Percentiles rank a stretch among this genome's conserved stretches.
phyloP scores from a whole-genome alignment of 768 basidiomycete species.

The Pholiota conissans region DNA sequence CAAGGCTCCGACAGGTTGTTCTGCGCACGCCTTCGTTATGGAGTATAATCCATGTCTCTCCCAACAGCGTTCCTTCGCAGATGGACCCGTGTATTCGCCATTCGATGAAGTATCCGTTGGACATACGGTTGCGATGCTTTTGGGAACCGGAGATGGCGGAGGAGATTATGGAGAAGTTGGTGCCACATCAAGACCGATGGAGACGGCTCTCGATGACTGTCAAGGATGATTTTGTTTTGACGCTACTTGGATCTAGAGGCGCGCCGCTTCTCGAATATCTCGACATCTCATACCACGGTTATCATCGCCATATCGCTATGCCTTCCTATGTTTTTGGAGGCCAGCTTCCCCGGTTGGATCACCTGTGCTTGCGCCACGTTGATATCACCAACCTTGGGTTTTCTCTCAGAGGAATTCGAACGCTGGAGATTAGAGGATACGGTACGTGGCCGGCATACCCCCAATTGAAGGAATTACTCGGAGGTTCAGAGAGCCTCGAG shows the following conservation, averaged over 20 bases:
- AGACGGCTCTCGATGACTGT: constrained; percentile 24
- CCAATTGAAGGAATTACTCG: constrained; percentile 23
- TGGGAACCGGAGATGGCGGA: constrained; percentile 24
- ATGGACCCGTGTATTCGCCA: constrained; percentile 23
- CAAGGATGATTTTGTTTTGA: constrained; percentile 23
- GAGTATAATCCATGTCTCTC: constrained; percentile 29
- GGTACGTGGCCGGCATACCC: constrained; percentile 27
- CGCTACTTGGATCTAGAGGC: constrained; percentile 18
- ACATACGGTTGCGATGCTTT: constrained; percentile 29
- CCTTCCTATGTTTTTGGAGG: constrained; percentile 20
- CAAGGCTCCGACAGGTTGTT: constrained; percentile 21
- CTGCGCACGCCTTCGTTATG: constrained; percentile 31
- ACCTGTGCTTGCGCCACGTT: constrained; percentile 28
- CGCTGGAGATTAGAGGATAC: constrained; percentile 29
- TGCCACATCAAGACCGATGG: constrained; percentile 30
- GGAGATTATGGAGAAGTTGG: constrained; percentile 21
- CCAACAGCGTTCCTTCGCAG: constrained; percentile 18
- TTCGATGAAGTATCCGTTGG: constrained; percentile 28
- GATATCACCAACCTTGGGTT: constrained; percentile 21
- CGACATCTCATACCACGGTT: constrained; percentile 24
- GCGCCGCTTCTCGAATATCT: constrained; percentile 24
- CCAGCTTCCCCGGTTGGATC: constrained; percentile 22
- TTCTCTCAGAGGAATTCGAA: constrained; percentile 21
- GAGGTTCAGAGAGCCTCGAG: constrained; percentile 20
- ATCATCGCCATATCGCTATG: constrained; percentile 15